Evolutionary conservation across 441 rosid genomes (phyloP).

Genomic region (Adansonia rubrostipa): DNA sequence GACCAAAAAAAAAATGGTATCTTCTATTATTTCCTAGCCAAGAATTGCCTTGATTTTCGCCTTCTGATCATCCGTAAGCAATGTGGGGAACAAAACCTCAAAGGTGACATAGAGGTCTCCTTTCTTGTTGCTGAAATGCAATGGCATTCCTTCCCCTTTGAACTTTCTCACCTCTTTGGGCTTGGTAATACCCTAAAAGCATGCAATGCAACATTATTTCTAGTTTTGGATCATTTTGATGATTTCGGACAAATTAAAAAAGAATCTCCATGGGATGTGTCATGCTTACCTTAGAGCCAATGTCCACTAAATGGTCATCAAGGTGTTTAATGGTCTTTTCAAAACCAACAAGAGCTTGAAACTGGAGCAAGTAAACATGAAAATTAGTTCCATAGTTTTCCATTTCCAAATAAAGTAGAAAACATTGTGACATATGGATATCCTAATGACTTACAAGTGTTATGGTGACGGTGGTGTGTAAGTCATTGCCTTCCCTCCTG

Average conservation of each 20-base stretch:
- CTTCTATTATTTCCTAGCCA: constrained; percentile 43
- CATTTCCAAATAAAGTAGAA: not conserved
- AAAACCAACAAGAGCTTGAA: constrained; percentile 95
- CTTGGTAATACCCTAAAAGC: constrained; percentile 74
- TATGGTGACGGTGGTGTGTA: constrained; percentile 80
- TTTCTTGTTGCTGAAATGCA: constrained; percentile 79
- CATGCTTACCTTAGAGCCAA: constrained; percentile 70
- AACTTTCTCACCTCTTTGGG: constrained; percentile 89
- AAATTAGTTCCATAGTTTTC: constrained; percentile 8
- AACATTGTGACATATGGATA: too few species aligned
- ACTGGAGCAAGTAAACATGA: constrained; percentile 42
- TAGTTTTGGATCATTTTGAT: not conserved
- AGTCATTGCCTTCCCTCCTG: constrained; percentile 88
- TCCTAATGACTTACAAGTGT: constrained; percentile 62
- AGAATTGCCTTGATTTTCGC: constrained; percentile 73
- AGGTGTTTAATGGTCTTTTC: constrained; percentile 88
- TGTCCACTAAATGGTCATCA: constrained; percentile 85
- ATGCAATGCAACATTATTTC: not conserved
- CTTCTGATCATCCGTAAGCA: constrained; percentile 86
- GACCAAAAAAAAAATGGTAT: constrained; percentile 18
- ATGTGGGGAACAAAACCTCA: constrained; percentile 84
- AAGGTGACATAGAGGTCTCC: constrained; percentile 83
- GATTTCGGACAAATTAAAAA: not conserved
- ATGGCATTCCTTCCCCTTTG: constrained; percentile 97
- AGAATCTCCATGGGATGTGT: not conserved